A percentile compares a stretch with the other conserved stretches of the same genome.
phyloP scores from a whole-genome alignment of 495 filamentous ascomycete genomes.

The Penicillium pancosmium region DNA sequence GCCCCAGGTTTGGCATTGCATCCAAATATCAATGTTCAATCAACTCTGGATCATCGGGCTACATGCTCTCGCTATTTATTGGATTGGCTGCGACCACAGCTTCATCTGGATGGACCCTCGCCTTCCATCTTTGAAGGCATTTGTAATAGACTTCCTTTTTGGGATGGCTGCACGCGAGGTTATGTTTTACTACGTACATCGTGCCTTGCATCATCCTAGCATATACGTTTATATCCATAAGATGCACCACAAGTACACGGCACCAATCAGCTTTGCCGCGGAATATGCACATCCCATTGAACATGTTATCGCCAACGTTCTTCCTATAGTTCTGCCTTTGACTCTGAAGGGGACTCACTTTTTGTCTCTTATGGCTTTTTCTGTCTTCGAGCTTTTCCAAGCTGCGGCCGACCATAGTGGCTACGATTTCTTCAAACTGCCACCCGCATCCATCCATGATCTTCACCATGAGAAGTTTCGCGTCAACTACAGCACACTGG shows the following conservation, averaged over 20 bases:
- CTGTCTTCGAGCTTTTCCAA: neutral
- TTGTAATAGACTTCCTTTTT: neutral
- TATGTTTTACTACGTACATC: conserved; percentile 53
- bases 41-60: neutral
- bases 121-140: neutral
- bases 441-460: neutral
- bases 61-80: neutral
- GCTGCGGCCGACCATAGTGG: neutral
- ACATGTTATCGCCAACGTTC: conserved; percentile 7
- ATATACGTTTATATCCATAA: conserved; percentile 52
- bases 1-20: neutral
- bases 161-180: conserved; percentile 44
- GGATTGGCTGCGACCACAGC: neutral
- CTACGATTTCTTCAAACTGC: neutral
- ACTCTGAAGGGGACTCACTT: neutral
- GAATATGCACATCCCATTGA: conserved; percentile 56
- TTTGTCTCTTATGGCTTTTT: neutral
- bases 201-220: conserved; percentile 46
- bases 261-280: conserved; percentile 52
- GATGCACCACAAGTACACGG: conserved; percentile 51
- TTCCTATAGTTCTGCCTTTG: neutral
- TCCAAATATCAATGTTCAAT: neutral
- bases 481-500: neutral
- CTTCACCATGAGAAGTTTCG: neutral
- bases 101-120: neutral